phyloP scores from a whole-genome alignment of 225 moss, liverwort and hornwort species.

The Straminergon stramineum region DNA sequence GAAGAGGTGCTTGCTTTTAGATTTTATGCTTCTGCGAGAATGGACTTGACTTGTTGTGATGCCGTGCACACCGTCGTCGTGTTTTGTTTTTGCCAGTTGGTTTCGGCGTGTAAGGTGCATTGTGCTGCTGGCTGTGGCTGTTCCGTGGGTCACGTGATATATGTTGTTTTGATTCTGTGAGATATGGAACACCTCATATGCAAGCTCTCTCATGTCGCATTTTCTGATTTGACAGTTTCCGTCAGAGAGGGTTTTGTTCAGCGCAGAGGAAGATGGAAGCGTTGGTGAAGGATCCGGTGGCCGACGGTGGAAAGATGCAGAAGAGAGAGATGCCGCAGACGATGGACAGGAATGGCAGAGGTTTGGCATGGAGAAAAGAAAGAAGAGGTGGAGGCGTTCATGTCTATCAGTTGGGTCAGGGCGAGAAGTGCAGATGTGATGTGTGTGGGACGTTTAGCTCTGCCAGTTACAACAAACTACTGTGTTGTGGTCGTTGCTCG shows the following conservation, averaged over 20 bases:
- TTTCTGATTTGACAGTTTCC: not conserved
- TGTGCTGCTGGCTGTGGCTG: not conserved
- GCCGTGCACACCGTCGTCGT: not conserved
- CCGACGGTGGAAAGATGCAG: not conserved
- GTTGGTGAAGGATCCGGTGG: not conserved
- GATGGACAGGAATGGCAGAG: slow-evolving; percentile 2
- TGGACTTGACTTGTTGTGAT: not conserved
- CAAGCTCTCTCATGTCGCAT: not conserved
- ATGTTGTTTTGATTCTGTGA: not conserved
- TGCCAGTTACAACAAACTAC: slow-evolving; percentile 63
- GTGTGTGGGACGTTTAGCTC: slow-evolving; percentile 78
- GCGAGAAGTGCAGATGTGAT: slow-evolving; percentile 47
- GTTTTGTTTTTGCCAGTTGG: not conserved
- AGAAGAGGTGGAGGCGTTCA: not conserved
- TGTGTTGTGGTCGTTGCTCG: slow-evolving; percentile 73
- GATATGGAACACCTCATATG: not conserved
- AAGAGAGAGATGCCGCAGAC: slow-evolving; percentile 1
- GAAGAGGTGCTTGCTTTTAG: slow-evolving; percentile 22
- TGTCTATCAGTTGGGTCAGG: not conserved
- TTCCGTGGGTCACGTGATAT: not conserved
- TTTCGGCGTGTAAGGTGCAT: not conserved
- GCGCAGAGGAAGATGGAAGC: slow-evolving; percentile 18
- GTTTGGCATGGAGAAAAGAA: slow-evolving; percentile 9
- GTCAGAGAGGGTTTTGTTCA: not conserved
- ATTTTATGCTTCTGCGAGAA: not conserved